Conservation (phyloP, 129 eudicot genomes). For the Silybum marianum region DNA sequence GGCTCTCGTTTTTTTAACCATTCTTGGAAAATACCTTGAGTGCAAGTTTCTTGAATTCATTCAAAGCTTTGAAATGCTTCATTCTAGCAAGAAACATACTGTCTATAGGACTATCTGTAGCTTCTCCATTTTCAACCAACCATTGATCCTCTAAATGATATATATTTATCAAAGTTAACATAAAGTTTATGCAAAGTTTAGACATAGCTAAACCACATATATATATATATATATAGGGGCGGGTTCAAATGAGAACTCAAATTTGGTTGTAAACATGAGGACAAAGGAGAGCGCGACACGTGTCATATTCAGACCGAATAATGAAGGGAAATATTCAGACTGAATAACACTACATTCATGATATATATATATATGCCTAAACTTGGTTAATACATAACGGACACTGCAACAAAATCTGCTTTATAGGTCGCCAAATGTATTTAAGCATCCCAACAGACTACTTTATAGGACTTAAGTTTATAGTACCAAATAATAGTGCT, state of each 20-base stretch:
- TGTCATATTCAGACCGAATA: too few relatives aligned
- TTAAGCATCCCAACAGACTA: too few relatives aligned
- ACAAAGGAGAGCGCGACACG: too few relatives aligned
- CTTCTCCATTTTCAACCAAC: constrained; percentile 76
- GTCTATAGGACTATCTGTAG: constrained; percentile 71
- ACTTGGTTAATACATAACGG: not conserved
- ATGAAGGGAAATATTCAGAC: too few relatives aligned
- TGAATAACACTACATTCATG: too few relatives aligned
- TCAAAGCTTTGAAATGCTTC: constrained; percentile 86
- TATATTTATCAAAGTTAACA: not conserved
- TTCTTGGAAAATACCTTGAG: constrained; percentile 46
- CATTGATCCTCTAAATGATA: constrained; percentile 66
- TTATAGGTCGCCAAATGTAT: not conserved
- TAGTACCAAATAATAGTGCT: not conserved
- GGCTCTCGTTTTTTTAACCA: too few relatives aligned
- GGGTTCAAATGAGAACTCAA: not conserved
- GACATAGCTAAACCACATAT: not conserved
- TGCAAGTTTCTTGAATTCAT: constrained; percentile 77
- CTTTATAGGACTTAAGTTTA: not conserved
- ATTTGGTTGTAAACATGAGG: too few relatives aligned
- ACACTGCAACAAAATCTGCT: not conserved
- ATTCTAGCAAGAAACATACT: constrained; percentile 55
- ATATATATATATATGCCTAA: not conserved
- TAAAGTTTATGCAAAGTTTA: not conserved
- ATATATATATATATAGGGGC: not conserved